These are phyloP conservation scores for Glycine tomentella DNA, from an alignment of 306 rosid species.

Conservation along the genomic window DNA sequence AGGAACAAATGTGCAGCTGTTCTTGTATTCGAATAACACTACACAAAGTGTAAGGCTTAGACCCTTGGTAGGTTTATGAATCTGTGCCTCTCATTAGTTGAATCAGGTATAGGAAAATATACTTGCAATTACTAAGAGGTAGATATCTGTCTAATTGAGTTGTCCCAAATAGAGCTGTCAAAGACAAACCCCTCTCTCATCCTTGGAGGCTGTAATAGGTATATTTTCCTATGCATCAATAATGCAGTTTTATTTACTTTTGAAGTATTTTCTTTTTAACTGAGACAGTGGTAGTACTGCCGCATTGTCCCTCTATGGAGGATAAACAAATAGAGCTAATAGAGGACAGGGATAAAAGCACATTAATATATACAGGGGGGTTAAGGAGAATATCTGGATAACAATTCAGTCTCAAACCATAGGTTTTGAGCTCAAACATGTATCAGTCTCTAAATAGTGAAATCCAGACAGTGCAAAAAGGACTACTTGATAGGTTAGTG, in stretches of 20 bases:
- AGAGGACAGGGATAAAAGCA: constrained; percentile 2
- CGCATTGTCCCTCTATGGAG: constrained; percentile 4
- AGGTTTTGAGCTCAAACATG: constrained; percentile 32
- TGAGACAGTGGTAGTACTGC: neutral
- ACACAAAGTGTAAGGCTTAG: neutral
- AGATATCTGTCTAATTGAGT: constrained; percentile 10
- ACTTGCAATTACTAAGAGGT: constrained; percentile 18
- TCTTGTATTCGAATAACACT: neutral
- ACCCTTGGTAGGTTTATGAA: constrained; percentile 15
- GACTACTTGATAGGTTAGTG: constrained; percentile 10
- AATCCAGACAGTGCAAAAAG: neutral
- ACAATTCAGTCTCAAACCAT: constrained; percentile 3
- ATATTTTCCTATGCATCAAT: neutral
- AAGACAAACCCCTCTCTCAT: constrained; percentile 6
- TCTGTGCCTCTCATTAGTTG: neutral
- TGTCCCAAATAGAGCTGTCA: too few relatives aligned
- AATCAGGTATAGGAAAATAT: constrained; percentile 15
- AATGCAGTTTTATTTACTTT: neutral
- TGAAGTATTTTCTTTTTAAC: constrained; percentile 14
- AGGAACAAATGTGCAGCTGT: constrained; percentile 18
- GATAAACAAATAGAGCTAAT: constrained; percentile 13
- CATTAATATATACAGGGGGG: neutral
- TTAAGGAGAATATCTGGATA: constrained; percentile 23
- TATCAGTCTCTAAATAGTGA: constrained; percentile 3
- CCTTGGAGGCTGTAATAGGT: constrained; percentile 24